Conservation (phyloP, 2,329 filamentous ascomycete species). For the Fusarium kyushuense region DNA sequence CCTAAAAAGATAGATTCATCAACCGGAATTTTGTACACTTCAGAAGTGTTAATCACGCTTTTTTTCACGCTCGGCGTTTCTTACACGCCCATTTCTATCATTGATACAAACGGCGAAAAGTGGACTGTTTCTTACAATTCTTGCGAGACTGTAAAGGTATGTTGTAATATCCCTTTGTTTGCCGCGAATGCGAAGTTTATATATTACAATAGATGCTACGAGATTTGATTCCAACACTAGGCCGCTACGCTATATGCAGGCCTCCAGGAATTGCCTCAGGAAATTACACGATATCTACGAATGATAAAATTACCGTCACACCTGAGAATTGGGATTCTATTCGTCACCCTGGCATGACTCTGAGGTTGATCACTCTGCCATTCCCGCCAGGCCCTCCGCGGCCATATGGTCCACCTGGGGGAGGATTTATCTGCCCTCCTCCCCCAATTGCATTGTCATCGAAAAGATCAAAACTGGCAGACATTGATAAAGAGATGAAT, state of each 20-base stretch:
- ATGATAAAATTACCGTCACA: background rate
- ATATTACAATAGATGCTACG: background rate
- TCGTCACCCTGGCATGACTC: conserved; percentile 4
- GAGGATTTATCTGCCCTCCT: too few relatives aligned
- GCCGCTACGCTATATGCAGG: accelerated
- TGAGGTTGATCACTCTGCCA: background rate
- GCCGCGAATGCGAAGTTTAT: accelerated
- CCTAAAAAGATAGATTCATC: background rate
- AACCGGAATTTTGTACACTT: background rate
- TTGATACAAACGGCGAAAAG: accelerated
- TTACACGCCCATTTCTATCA: background rate
- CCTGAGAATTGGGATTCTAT: background rate
- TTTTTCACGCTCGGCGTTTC: background rate
- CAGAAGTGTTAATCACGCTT: background rate
- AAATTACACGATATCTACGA: background rate
- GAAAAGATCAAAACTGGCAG: background rate
- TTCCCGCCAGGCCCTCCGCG: too few relatives aligned
- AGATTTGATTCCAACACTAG: background rate
- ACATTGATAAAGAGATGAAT: conserved; percentile 1
- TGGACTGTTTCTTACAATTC: background rate
- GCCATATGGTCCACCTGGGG: too few relatives aligned
- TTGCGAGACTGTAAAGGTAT: background rate
- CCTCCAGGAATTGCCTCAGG: accelerated
- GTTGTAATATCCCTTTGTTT: background rate
- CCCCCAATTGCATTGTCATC: too few relatives aligned